These are phyloP conservation scores for Fusarium musae DNA, from an alignment of 2,329 filamentous ascomycete genomes.

Conservation along the genomic window DNA sequence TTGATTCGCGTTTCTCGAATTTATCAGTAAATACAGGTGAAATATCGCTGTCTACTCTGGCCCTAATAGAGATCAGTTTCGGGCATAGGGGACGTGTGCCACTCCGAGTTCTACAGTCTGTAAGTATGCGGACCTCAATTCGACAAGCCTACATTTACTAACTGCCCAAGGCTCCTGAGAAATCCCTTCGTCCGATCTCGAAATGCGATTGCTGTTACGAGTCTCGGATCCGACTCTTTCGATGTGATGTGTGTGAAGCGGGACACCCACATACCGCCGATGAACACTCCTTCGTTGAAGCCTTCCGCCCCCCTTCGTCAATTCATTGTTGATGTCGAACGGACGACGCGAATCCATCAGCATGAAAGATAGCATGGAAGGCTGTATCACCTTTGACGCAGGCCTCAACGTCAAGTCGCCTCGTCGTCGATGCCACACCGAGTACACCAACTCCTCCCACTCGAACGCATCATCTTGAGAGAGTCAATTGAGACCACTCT, in stretches of 20 bases:
- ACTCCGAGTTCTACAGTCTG: background rate
- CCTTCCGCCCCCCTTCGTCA: background rate
- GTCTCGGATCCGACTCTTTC: background rate
- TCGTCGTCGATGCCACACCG: background rate
- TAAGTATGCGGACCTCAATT: background rate
- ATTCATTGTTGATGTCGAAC: background rate
- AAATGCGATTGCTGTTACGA: background rate
- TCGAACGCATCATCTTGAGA: too few species aligned
- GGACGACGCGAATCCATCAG: too few species aligned
- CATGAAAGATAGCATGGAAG: fast-evolving
- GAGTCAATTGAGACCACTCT: background rate
- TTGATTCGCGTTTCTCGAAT: background rate
- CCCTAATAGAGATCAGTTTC: background rate
- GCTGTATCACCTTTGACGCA: background rate
- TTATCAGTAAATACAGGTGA: background rate
- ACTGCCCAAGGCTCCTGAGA: background rate
- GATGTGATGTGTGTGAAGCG: background rate
- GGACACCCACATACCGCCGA: too few species aligned
- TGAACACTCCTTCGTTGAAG: background rate
- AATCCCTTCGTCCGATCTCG: background rate
- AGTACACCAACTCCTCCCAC: background rate
- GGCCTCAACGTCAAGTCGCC: background rate
- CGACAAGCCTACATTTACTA: background rate
- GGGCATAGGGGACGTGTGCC: background rate
- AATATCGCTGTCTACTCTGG: background rate